A percentile compares a stretch with the other conserved stretches of the same genome.
Conservation (phyloP, 2,329 filamentous ascomycete genomes). For the Fusarium equiseti region DNA sequence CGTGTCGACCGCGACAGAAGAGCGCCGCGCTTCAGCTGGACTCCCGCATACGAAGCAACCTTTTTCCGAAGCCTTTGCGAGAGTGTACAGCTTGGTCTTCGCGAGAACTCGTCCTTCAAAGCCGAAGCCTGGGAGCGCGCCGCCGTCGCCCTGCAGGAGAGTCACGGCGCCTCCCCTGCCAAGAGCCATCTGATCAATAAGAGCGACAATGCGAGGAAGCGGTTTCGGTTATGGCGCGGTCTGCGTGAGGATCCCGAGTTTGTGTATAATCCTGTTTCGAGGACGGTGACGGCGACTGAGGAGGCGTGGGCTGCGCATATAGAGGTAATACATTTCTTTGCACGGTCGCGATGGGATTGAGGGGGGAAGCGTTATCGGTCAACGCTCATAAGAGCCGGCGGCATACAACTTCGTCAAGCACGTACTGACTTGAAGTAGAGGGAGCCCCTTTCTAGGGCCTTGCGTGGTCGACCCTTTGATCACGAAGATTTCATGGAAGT, state of each 20-base stretch:
- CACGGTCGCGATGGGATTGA: conserved; percentile 2
- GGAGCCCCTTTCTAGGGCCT: conserved; percentile 68
- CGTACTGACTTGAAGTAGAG: conserved; percentile 55
- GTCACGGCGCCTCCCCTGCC: conserved; percentile 68
- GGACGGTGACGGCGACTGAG: conserved; percentile 67
- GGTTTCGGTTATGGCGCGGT: conserved; percentile 71
- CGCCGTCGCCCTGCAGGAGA: conserved; percentile 64
- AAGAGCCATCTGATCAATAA: conserved; percentile 74
- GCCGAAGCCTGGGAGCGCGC: conserved; percentile 71
- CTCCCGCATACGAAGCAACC: conserved; percentile 67
- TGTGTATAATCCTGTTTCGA: conserved; percentile 62
- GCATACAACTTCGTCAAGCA: not conserved
- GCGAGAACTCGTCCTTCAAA: conserved; percentile 72
- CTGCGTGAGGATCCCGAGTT: conserved; percentile 70
- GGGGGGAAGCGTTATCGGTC: not conserved
- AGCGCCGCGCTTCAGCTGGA: conserved; percentile 71
- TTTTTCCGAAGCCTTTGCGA: conserved; percentile 72
- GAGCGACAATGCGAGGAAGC: conserved; percentile 72
- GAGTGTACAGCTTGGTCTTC: conserved; percentile 67
- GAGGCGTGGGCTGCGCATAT: conserved; percentile 69
- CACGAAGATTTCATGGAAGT: conserved; percentile 72
- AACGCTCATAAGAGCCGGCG: not conserved
- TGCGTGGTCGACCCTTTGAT: conserved; percentile 69
- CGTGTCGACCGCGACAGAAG: conserved; percentile 57
- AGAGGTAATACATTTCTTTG: conserved; percentile 59